These are phyloP conservation scores for Wallacemonas sp. DNA, from an alignment of 208 protist genomes.

Conservation along the genomic window DNA sequence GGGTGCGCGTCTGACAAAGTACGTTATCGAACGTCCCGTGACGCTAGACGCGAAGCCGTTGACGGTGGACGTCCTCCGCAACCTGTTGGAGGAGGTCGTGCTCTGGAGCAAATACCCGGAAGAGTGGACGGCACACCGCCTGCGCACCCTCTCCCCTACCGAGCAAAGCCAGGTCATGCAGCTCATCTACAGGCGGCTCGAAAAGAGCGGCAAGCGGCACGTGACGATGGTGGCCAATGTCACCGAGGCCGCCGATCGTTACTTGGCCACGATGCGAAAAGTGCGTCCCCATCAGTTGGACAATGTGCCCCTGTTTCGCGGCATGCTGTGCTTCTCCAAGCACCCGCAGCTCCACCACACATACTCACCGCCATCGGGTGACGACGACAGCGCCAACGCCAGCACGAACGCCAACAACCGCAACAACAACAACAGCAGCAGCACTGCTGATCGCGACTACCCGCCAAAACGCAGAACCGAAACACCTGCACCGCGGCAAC, in stretches of 20 bases:
- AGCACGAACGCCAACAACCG: too few species aligned
- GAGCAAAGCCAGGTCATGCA: slow-evolving; percentile 2
- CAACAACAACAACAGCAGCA: too few species aligned
- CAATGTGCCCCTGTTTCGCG: slow-evolving; percentile 52
- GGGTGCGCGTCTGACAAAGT: not conserved
- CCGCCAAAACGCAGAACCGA: not conserved
- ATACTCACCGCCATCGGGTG: too few species aligned
- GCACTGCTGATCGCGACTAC: not conserved
- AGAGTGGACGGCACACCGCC: slow-evolving; percentile 41
- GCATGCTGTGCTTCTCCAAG: slow-evolving; percentile 61
- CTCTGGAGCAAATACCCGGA: slow-evolving; percentile 44
- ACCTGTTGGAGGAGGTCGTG: slow-evolving; percentile 37
- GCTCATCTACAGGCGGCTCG: slow-evolving; percentile 10
- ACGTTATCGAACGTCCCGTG: not conserved
- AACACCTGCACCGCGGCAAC: not conserved
- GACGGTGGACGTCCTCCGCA: slow-evolving; percentile 20
- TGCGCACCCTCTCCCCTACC: slow-evolving; percentile 5
- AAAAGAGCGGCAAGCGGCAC: not conserved
- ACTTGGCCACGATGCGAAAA: not conserved
- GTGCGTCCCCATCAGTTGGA: slow-evolving; percentile 5
- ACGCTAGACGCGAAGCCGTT: slow-evolving; percentile 8
- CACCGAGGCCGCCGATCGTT: not conserved
- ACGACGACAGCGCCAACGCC: too few species aligned
- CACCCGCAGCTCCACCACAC: slow-evolving; percentile 20
- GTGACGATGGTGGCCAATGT: not conserved